These are phyloP conservation scores for Coemansia sp. DNA, from an alignment of 192 early-diverging fungal species.

Conservation along the genomic window DNA sequence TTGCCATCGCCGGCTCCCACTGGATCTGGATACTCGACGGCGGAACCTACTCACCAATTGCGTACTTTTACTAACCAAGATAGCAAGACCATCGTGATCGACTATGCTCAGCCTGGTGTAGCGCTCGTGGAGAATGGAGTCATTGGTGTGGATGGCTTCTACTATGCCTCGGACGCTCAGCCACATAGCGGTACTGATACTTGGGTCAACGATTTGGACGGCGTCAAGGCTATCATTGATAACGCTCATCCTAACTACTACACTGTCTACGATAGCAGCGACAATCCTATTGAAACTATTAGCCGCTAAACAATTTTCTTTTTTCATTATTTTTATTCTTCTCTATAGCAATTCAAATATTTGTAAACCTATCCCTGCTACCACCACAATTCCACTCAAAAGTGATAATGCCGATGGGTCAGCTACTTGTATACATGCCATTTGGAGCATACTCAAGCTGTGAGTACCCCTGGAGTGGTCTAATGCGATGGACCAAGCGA, in stretches of 20 bases:
- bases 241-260: constrained; percentile 31
- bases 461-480: not conserved
- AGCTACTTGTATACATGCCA: constrained; percentile 65
- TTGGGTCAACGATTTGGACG: constrained; percentile 39
- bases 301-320: not conserved
- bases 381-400: constrained; percentile 37
- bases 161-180: constrained; percentile 13
- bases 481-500: constrained; percentile 56
- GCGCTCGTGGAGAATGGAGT: constrained; percentile 12
- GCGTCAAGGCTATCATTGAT: constrained; percentile 26
- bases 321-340: constrained; percentile 1
- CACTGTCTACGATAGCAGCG: constrained; percentile 29
- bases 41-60: constrained; percentile 22
- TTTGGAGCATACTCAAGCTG: constrained; percentile 35
- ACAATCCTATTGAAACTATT: constrained; percentile 20
- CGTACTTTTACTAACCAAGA: constrained; percentile 33
- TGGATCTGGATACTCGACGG: not conserved
- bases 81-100: constrained; percentile 30
- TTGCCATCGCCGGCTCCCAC: not conserved
- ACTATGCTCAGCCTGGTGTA: constrained; percentile 30
- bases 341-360: constrained; percentile 35
- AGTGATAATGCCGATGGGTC: constrained; percentile 61
- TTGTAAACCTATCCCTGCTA: constrained; percentile 68
- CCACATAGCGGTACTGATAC: constrained; percentile 19
- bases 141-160: constrained; percentile 32